phyloP scores from a whole-genome alignment of 345 rosid genomes.

The Syzygium grande region DNA sequence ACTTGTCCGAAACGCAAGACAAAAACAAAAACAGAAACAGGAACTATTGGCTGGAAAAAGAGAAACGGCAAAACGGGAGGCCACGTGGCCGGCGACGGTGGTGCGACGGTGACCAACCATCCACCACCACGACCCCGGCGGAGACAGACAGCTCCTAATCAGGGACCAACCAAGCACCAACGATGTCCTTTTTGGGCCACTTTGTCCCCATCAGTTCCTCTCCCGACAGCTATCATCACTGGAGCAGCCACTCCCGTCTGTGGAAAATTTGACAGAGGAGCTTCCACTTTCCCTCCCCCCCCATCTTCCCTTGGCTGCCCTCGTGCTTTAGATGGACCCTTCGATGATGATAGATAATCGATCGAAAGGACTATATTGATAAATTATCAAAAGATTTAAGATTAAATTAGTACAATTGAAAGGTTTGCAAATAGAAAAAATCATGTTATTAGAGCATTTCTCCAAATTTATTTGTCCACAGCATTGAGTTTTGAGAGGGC shows the following conservation, averaged over 20 bases:
- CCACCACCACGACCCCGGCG: not conserved
- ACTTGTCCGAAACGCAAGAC: not conserved
- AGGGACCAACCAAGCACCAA: not conserved
- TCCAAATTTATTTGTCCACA: too few relatives aligned
- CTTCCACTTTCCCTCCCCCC: not conserved
- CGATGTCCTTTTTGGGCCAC: not conserved
- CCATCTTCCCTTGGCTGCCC: not conserved
- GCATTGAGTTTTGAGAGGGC: too few relatives aligned
- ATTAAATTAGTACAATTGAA: not conserved
- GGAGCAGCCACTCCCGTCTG: not conserved
- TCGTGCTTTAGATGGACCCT: not conserved
- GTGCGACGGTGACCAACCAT: not conserved
- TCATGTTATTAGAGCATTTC: too few relatives aligned
- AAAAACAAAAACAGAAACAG: not conserved
- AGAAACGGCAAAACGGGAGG: not conserved
- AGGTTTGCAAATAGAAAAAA: not conserved
- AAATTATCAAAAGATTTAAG: not conserved
- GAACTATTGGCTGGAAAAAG: not conserved
- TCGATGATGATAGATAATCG: too few relatives aligned
- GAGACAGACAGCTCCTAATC: not conserved
- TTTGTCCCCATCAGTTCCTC: not conserved
- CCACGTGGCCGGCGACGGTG: not conserved
- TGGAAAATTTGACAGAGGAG: not conserved
- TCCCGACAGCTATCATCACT: not conserved
- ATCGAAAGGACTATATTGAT: accelerated